Evolutionary conservation across 2,329 filamentous ascomycete species (phyloP), one percentile per base, ranked within the genome.

Genomic region (Stenocarpella maydis): DNA sequence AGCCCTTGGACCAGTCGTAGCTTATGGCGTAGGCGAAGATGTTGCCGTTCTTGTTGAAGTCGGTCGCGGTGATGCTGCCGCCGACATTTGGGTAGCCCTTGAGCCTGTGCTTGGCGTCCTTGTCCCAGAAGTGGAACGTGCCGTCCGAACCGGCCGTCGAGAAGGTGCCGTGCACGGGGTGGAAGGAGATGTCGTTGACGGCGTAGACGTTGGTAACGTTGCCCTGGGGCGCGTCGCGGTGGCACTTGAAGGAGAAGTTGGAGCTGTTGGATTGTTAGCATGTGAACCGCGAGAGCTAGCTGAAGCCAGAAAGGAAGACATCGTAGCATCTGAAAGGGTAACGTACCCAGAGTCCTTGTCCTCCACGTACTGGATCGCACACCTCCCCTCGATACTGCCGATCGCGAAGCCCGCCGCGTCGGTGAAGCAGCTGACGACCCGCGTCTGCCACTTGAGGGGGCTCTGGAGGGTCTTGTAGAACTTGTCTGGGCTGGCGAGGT

Each of bases 211-310:
- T 96, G 75, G 92, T 93, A 73, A 91, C 84, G 80, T 94, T 95
- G 76, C 88, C 88, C 69, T 89, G 83, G 1, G 92, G 89, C 6
- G 89, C 88, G 76, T 97, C 93, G 70, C 96, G 94, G 81, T 99
- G 96, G 82, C 96, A 99, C 82, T 98, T 98, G 90, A 99, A 99
- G 50, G 94, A 97, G 85, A 99, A 99, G 84, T 99, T 98, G 77
- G 91, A 92, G 76, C 90, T 91, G 73, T 68, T 69, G 12, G 43
- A 26, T 12, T 3, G 67, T 72, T 58, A 70, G 69, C 52, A 47
- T 12, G 31, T 64, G 41, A n/a, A 15, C 10, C 26, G 65, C 37
- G 49, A 21, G 34, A 47, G 31, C 24, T 41, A 37, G 37, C 15
- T 21, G n/a, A 43, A 41, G 47, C n/a, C 4, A 9, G 31, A 9